Evolutionary conservation across 2,329 filamentous ascomycete species (phyloP), one percentile per base, ranked within the genome.

Genomic region (Fusarium cicatricum): DNA sequence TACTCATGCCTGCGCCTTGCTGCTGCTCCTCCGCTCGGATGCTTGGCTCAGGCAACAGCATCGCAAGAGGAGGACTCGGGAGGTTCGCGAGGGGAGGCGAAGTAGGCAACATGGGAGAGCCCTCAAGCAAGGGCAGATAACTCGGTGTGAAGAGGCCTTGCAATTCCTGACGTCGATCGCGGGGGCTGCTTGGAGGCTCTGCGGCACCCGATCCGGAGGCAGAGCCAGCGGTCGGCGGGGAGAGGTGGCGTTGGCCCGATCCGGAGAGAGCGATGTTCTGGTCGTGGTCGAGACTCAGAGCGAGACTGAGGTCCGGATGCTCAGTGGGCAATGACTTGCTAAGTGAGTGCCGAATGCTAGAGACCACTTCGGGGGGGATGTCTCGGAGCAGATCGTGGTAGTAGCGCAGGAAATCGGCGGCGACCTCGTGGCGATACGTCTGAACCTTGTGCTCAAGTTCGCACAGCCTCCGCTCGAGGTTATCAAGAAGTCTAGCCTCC

Each of bases 111-210:
- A 59, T 55, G 41, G 67, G 65, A 52, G 69, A 67, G 58, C 77
- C 77, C 62, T 87, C 85, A 49, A 89, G 80, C 50, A 89, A 75
- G 38, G 85, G 85, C 50, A 89, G 78, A 66, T 84, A 89, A 58
- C 75, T 82, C 23, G 85, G 86, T 31, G 82, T 87, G 68, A 89
- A 88, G 55, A 89, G 73, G 57, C 85, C 85, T 60, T 81, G 80
- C 60, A 89, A 82, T 63, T 87, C 85, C 67, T 76, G 75, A 62
- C 88, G 84, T 55, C 83, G 80, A 54, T 83, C 81, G 73, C 82
- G 82, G 44, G 79, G 78, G 65, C 77, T 79, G 62, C 75, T 68
- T 43, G 75, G 74, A 60, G 69, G 63, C 60, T 70, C 69, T 64
- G 62, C 63, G 62, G 62, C 58, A 64, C 64, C 66, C 52, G 65